A percentile compares a stretch with the other conserved stretches of the same genome.
phyloP scores from a whole-genome alignment of 805 yeast genomes.

The Teunomyces tritomae region DNA sequence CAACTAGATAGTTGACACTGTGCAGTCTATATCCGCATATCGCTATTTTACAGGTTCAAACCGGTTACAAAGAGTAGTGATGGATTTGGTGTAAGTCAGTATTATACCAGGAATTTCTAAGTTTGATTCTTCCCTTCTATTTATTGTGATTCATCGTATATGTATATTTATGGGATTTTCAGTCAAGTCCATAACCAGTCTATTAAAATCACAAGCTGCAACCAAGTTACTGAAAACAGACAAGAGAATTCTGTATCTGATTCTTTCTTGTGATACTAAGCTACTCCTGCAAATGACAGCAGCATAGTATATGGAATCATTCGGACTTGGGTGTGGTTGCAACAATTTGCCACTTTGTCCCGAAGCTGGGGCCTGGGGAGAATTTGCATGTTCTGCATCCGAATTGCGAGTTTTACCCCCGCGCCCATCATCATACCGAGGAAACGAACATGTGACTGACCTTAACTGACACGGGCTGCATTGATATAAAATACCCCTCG shows the following conservation, averaged over 20 bases:
- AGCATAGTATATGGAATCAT: too few species aligned
- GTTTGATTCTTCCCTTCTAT: too few species aligned
- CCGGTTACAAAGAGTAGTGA: background rate
- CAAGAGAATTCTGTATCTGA: too few species aligned
- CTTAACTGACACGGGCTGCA: background rate
- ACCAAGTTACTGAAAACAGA: too few species aligned
- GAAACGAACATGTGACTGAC: conserved; percentile 4
- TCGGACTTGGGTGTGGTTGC: too few species aligned
- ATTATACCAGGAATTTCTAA: background rate
- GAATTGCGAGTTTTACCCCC: conserved; percentile 2
- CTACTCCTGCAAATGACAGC: too few species aligned
- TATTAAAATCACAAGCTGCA: too few species aligned
- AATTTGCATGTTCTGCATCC: background rate
- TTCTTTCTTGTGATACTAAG: too few species aligned
- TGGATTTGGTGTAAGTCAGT: background rate
- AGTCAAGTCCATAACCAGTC: too few species aligned
- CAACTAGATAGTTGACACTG: background rate
- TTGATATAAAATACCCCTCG: background rate
- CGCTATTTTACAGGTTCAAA: background rate
- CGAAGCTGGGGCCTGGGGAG: background rate
- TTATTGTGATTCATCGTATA: too few species aligned
- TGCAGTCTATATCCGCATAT: background rate
- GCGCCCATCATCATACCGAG: conserved; percentile 3
- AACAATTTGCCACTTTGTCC: background rate
- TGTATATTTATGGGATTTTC: too few species aligned